Evolutionary conservation across 164 flowering plant genomes (phyloP), one percentile per base, ranked within the genome.

Genomic region (Malania oleifera): DNA sequence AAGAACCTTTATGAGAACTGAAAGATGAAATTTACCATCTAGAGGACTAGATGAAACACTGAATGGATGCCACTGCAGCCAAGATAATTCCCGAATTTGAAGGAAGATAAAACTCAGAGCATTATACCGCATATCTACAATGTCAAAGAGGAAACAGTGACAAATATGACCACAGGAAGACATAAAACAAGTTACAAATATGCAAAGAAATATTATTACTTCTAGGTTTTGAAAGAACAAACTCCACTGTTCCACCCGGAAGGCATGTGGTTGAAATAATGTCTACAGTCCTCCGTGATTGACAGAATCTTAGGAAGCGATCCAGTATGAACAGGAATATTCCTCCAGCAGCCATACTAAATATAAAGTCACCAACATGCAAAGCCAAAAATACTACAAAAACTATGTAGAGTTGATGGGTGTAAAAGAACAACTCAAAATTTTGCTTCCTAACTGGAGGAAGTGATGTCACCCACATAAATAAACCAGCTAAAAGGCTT

Each of bases 41-140:
- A 85, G 62, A 38, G 98, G 98, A 67, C 96, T 86, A n/a, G 98
- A 91, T 17, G 98, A 91, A 56, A 91, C 95, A 67, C 98, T 89
- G 58, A 91, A 91, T 18, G 98, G 95, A 75, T 89, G 96, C 96
- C 98, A 91, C 59, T 91, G 92, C 44, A 91, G 73, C 86, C 80
- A 84, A 35, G 98, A 91, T 44, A 89, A 57, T 60, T 85, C 89
- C 62, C 87, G 80, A 55, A 85, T 65, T 81, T 84, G 92, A 65
- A 91, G 73, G 57, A 91, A 89, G 48, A 89, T 61, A 60, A 90
- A 89, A 54, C 95, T 81, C 45, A 91, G 86, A 40, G 96, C 95
- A 77, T 89, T 91, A 76, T 91, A 89, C 25, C 63, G 73, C 59
- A 89, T 43, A 75, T 70, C 98, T 91, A 65, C 57, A 67, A 56